phyloP scores from a whole-genome alignment of 2,329 filamentous ascomycete genomes.

The Raffaelea arxii region DNA sequence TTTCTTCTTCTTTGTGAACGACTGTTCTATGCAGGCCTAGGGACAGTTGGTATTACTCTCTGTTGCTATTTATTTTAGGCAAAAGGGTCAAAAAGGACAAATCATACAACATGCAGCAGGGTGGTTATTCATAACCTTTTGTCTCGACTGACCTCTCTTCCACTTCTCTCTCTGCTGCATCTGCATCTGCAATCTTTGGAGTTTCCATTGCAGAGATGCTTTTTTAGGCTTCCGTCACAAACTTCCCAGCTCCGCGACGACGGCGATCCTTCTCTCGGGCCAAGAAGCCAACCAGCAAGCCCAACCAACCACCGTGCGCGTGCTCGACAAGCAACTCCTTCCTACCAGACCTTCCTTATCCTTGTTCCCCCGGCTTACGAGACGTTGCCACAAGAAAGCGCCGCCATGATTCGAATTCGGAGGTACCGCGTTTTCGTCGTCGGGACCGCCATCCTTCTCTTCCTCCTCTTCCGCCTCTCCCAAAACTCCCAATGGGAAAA shows the following conservation, averaged over 20 bases:
- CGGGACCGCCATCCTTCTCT: constrained; percentile 42
- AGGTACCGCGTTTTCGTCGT: constrained; percentile 52
- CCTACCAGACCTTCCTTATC: neutral
- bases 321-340: neutral
- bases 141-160: too few relatives aligned
- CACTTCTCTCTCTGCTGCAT: neutral
- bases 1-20: neutral
- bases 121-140: too few relatives aligned
- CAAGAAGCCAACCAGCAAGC: neutral
- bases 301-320: neutral
- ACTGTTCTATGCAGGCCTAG: too few relatives aligned
- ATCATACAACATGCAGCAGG: too few relatives aligned
- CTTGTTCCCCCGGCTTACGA: neutral
- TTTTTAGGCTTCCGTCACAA: neutral
- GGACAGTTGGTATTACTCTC: too few relatives aligned
- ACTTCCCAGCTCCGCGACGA: too few relatives aligned
- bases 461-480: constrained; percentile 42
- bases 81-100: too few relatives aligned
- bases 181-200: neutral
- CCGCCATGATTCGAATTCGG: constrained; percentile 45
- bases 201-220: neutral
- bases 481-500: constrained; percentile 28
- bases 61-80: too few relatives aligned
- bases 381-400: too few relatives aligned
- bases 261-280: too few relatives aligned